Evolutionary conservation across 345 rosid genomes (phyloP).

Genomic region (Orychophragmus violaceus): DNA sequence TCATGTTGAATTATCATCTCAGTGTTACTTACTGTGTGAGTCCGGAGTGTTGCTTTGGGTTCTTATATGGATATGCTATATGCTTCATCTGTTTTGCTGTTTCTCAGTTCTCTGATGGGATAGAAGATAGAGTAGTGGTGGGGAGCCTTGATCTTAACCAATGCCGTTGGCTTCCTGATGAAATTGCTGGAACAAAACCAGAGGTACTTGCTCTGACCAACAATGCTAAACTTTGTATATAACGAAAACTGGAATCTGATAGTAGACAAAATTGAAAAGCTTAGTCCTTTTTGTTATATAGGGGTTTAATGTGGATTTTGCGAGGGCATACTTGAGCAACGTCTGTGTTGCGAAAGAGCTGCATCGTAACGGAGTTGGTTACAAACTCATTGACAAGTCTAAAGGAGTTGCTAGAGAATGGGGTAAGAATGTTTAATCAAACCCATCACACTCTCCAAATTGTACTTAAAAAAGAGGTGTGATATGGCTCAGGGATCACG

Average conservation of each 20-base stretch:
- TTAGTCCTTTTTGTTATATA: slow-evolving; percentile 7
- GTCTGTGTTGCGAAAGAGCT: slow-evolving; percentile 84
- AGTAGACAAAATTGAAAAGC: background rate
- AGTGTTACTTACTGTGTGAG: background rate
- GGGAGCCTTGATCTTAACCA: slow-evolving; percentile 87
- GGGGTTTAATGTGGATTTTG: slow-evolving; percentile 62
- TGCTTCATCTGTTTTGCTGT: background rate
- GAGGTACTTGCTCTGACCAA: slow-evolving; percentile 40
- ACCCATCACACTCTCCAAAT: background rate
- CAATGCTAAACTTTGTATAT: background rate
- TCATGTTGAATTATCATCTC: background rate
- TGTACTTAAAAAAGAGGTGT: background rate
- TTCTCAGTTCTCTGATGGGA: slow-evolving; percentile 48
- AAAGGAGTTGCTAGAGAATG: slow-evolving; percentile 62
- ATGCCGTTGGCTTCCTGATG: slow-evolving; percentile 74
- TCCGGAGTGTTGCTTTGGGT: background rate
- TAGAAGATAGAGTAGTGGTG: slow-evolving; percentile 77
- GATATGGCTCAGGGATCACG: slow-evolving; percentile 54
- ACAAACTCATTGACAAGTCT: slow-evolving; percentile 48
- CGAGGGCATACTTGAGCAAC: slow-evolving; percentile 85
- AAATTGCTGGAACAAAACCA: slow-evolving; percentile 75
- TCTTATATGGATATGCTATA: background rate
- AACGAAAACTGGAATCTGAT: background rate
- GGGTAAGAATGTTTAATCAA: slow-evolving; percentile 48
- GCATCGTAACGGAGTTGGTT: slow-evolving; percentile 68